Evolutionary conservation across 768 basidiomycete genomes (phyloP).

Genomic region (Trametes coccinea): DNA sequence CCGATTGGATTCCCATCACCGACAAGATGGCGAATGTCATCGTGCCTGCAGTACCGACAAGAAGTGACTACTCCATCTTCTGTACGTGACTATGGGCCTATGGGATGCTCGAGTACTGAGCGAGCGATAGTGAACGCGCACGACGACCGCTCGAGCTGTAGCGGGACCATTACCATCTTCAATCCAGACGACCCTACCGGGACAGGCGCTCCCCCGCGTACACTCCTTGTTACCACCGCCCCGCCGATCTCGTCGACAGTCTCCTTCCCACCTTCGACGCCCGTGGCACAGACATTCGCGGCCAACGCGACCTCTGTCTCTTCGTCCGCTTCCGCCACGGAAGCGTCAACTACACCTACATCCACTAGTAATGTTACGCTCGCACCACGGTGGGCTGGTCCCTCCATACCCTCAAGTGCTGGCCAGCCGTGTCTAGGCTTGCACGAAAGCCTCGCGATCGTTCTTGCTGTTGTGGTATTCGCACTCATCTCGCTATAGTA

Average conservation of each 20-base stretch:
- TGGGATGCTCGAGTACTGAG: neutral
- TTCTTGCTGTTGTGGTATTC: too few species aligned
- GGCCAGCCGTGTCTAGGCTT: neutral
- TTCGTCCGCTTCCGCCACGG: neutral
- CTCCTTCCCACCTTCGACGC: neutral
- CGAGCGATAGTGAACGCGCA: slow-evolving; percentile 5
- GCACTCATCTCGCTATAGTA: too few species aligned
- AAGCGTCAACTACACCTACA: neutral
- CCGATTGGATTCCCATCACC: slow-evolving; percentile 18
- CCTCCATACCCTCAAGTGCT: neutral
- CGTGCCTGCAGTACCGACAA: slow-evolving; percentile 14
- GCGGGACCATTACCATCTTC: slow-evolving; percentile 20
- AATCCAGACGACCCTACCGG: slow-evolving; percentile 19
- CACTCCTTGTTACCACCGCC: slow-evolving; percentile 15
- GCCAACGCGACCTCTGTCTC: neutral
- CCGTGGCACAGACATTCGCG: neutral
- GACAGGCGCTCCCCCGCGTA: slow-evolving; percentile 5
- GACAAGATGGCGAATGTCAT: slow-evolving; percentile 19
- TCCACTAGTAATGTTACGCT: neutral
- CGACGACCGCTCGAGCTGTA: slow-evolving; percentile 16
- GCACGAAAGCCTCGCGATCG: too few species aligned
- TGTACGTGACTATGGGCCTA: neutral
- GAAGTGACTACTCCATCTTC: slow-evolving; percentile 16
- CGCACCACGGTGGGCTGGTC: neutral
- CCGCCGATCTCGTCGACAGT: slow-evolving; percentile 13